phyloP scores from a whole-genome alignment of 2,329 filamentous ascomycete genomes.

The Arthroderma uncinatum region DNA sequence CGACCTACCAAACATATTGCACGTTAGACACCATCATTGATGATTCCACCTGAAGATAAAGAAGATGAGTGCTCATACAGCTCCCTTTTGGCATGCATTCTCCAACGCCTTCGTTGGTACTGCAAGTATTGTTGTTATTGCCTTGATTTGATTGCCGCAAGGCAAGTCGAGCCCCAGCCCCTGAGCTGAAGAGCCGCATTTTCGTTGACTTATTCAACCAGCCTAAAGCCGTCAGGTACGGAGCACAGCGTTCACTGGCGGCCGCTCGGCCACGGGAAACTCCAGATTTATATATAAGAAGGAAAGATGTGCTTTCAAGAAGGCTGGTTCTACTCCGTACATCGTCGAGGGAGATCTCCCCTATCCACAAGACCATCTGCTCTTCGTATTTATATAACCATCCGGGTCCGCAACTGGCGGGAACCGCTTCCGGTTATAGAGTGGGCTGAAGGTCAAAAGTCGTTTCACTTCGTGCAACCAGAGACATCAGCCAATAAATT shows the following conservation, averaged over 20 bases:
- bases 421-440: neutral
- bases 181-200: slow-evolving; percentile 1
- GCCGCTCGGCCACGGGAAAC: neutral
- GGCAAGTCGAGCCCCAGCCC: neutral
- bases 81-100: neutral
- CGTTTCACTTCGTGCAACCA: neutral
- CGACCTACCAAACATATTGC: neutral
- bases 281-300: neutral
- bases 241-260: no score
- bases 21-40: neutral
- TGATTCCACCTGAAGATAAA: no score
- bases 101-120: slow-evolving; percentile 1
- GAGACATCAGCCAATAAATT: neutral
- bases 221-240: no score
- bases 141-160: neutral
- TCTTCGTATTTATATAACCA: neutral
- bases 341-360: neutral
- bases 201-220: neutral
- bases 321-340: neutral
- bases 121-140: slow-evolving; percentile 4
- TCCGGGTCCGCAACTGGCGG: neutral
- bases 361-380: neutral
- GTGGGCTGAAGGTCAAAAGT: neutral
- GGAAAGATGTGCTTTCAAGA: no score
- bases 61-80: neutral